These are phyloP conservation scores for Marchantia paleacea DNA, from an alignment of 225 moss, liverwort and hornwort genomes.

Conservation along the genomic window DNA sequence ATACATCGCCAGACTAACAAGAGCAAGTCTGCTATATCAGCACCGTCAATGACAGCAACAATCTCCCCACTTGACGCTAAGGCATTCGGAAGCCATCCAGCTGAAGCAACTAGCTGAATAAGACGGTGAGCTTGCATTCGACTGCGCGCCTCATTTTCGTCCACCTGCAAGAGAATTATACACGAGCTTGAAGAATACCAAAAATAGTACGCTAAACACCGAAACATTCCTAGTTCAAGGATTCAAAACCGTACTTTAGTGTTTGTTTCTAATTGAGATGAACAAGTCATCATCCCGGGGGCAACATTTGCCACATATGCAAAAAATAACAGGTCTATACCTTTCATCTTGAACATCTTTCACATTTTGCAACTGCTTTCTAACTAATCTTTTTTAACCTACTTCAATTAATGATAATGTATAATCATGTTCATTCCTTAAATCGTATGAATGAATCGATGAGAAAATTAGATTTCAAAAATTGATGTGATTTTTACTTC, in stretches of 20 bases:
- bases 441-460: no score
- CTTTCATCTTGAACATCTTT: neutral
- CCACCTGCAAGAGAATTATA: constrained; percentile 33
- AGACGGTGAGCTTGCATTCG: constrained; percentile 77
- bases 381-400: no score
- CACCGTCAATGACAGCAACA: constrained; percentile 78
- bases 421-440: no score
- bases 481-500: no score
- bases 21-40: constrained; percentile 91
- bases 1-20: constrained; percentile 98
- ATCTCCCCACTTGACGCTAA: constrained; percentile 87
- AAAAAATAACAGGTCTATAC: no score
- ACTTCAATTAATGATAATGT: no score
- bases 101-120: constrained; percentile 76
- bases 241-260: neutral
- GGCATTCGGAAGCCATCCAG: constrained; percentile 88
- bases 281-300: neutral
- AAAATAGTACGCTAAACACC: neutral
- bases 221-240: no score
- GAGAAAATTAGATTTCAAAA: no score
- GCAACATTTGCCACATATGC: neutral
- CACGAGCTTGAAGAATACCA: no score
- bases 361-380: neutral
- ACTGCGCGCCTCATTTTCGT: constrained; percentile 63
- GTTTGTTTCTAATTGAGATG: neutral